Evolutionary conservation across 2,329 filamentous ascomycete species (phyloP).

Genomic region (Leptodontidium sp.): DNA sequence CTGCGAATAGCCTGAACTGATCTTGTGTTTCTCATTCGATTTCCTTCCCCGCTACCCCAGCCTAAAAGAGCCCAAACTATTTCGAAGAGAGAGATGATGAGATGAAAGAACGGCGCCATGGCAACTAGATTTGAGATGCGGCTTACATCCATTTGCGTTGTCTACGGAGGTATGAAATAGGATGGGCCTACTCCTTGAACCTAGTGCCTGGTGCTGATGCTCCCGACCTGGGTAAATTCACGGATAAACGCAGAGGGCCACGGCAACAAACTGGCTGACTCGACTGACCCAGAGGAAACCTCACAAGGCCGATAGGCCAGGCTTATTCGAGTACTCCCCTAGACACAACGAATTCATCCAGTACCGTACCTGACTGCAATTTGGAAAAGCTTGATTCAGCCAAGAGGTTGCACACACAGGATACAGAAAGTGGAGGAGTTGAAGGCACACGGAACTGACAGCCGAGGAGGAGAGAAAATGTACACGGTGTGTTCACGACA

Average conservation of each 20-base stretch:
- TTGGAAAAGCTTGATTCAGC: slow-evolving; percentile 15
- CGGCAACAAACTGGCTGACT: background rate
- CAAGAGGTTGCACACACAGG: background rate
- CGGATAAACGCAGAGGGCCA: background rate
- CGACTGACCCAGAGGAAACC: no score
- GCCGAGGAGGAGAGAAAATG: no score
- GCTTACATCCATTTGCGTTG: background rate
- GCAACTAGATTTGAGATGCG: background rate
- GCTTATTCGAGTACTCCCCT: no score
- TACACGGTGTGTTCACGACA: no score
- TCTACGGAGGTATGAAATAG: no score
- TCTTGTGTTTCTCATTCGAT: background rate
- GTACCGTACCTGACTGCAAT: background rate
- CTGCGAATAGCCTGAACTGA: background rate
- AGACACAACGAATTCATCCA: background rate
- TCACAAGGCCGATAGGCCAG: no score
- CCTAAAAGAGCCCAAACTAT: background rate
- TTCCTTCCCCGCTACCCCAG: background rate
- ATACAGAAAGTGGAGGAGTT: background rate
- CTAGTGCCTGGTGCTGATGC: background rate
- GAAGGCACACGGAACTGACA: no score
- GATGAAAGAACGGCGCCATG: background rate
- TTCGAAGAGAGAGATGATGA: background rate
- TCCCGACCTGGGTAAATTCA: background rate
- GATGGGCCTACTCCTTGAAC: background rate